phyloP scores from a whole-genome alignment of 2,329 filamentous ascomycete species.

The Clarireedia monteithiana region DNA sequence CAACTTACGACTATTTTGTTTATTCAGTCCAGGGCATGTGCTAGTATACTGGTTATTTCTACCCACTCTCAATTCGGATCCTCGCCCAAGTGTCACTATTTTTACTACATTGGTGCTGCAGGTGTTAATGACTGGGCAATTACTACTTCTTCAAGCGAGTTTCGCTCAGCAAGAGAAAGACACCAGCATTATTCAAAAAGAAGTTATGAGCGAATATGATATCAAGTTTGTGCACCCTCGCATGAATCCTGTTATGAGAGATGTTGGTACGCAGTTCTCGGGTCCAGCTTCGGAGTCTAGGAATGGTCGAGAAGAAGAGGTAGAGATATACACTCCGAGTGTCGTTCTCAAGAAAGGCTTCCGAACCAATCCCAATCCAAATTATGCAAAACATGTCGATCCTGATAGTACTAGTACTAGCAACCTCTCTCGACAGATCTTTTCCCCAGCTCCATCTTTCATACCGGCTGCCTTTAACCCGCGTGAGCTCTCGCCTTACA shows the following conservation, averaged over 20 bases:
- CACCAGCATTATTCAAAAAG: conserved; percentile 72
- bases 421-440: conserved; percentile 20
- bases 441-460: conserved; percentile 33
- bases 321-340: conserved; percentile 54
- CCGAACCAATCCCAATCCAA: conserved; percentile 73
- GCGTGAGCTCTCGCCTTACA: conserved; percentile 32
- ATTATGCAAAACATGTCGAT: conserved; percentile 66
- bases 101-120: conserved; percentile 76
- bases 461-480: conserved; percentile 19
- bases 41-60: conserved; percentile 84
- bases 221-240: conserved; percentile 89
- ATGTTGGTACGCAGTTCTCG: conserved; percentile 73
- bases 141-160: conserved; percentile 62
- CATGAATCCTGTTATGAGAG: conserved; percentile 70
- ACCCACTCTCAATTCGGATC: conserved; percentile 67
- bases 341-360: conserved; percentile 68
- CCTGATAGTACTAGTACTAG: conserved; percentile 43
- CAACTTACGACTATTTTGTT: conserved; percentile 72
- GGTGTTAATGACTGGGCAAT: conserved; percentile 65
- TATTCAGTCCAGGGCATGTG: conserved; percentile 92
- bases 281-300: conserved; percentile 19
- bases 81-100: conserved; percentile 77
- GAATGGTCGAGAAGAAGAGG: conserved; percentile 31
- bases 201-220: conserved; percentile 93
- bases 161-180: conserved; percentile 86